phyloP scores from a whole-genome alignment of 2,329 filamentous ascomycete species.

The Diaporthe sp. region DNA sequence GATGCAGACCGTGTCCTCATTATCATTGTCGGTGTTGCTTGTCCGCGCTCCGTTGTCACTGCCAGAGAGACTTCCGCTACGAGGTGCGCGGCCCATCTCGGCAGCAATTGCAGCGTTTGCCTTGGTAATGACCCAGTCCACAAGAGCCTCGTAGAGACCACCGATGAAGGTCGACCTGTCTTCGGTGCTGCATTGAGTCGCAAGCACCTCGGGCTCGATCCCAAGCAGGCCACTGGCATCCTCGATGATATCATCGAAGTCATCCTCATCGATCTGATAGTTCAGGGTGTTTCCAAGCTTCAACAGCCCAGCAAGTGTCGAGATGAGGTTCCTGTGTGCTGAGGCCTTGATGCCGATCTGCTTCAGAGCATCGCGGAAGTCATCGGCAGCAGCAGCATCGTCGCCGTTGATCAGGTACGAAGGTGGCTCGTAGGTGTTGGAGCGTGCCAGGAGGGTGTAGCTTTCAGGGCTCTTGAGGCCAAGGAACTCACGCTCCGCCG shows the following conservation, averaged over 20 bases:
- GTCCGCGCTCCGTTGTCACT: slow-evolving; percentile 71
- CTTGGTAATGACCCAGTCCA: slow-evolving; percentile 92
- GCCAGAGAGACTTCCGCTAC: slow-evolving; percentile 68
- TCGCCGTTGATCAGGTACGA: slow-evolving; percentile 92
- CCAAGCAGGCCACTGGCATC: slow-evolving; percentile 90
- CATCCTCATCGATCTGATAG: slow-evolving; percentile 85
- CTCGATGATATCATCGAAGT: slow-evolving; percentile 86
- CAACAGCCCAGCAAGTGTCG: slow-evolving; percentile 84
- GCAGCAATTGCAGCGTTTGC: slow-evolving; percentile 86
- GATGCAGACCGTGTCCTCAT: slow-evolving; percentile 86
- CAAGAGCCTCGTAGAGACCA: slow-evolving; percentile 90
- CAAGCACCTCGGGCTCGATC: slow-evolving; percentile 84
- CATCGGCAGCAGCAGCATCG: slow-evolving; percentile 91
- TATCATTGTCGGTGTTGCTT: slow-evolving; percentile 76
- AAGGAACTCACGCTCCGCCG: slow-evolving; percentile 88
- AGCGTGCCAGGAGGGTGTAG: slow-evolving; percentile 83
- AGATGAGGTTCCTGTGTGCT: slow-evolving; percentile 83
- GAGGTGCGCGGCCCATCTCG: slow-evolving; percentile 69
- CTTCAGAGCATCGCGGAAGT: slow-evolving; percentile 88
- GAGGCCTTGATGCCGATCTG: slow-evolving; percentile 94
- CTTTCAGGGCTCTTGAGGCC: slow-evolving; percentile 80
- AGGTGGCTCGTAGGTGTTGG: slow-evolving; percentile 86
- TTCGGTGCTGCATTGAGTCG: slow-evolving; percentile 82
- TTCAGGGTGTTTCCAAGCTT: slow-evolving; percentile 93
- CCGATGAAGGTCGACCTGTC: slow-evolving; percentile 86